Evolutionary conservation across 2,329 filamentous ascomycete genomes (phyloP), one percentile per base, ranked within the genome.

Genomic region (Talaromyces sp.): DNA sequence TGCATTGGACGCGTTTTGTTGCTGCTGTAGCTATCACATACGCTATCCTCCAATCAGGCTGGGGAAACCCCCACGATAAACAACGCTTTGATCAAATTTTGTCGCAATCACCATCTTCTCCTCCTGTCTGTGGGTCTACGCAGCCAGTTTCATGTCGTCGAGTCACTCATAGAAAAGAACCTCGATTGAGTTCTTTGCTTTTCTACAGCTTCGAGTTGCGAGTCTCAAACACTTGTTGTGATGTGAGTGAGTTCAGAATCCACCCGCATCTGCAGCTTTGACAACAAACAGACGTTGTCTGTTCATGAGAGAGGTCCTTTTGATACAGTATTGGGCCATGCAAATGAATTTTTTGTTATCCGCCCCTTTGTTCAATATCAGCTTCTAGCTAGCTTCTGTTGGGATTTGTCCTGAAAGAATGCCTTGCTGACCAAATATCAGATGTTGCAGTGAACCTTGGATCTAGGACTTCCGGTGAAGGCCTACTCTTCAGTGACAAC

Each of bases 361-460:
- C 28, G 13, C 17, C 9, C n/a, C 19, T 35, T 19, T 19, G 8
- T 13, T 19, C 10, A 28, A 28, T 21, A 35, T 48, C 28, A 48
- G 3, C 17, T 48, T 35, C 15, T 48, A 21, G 28, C 28, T 13
- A 46, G 25, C 15, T 10, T 13, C 5, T 48, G 28, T 28, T 13
- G 28, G 28, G 9, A 5, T n/a, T 35, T 22, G 10, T 10, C 7
- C 25, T 48, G 9, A 33, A 48, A 48, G n/a, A 33, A 41, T 17
- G 21, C 22, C 17, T 21, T 50, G 43, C 54, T 56, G 19, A 56
- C 19, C 45, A 36, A 5, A 15, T n/a, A 40, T 31, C n/a, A 56
- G 45, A 56, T 56, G 45, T 33, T 48, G 15, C 43, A 50, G 54
- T 48, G 22, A 56, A 31, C 39, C n/a, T 40, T 17, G 35, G 19